phyloP scores from a whole-genome alignment of 2,329 filamentous ascomycete genomes.

The Aspergillus flavus region DNA sequence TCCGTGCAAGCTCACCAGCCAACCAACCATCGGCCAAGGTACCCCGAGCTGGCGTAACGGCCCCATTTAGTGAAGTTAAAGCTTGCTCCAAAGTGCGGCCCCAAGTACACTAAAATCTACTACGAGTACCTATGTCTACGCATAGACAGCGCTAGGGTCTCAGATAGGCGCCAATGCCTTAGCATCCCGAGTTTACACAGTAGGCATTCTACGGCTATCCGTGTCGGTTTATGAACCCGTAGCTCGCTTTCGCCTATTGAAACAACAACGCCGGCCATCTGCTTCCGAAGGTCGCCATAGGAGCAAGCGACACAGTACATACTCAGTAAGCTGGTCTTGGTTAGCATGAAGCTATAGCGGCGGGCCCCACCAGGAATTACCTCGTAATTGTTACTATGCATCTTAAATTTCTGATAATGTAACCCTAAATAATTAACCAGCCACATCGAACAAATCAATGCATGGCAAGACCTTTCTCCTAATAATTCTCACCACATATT shows the following conservation, averaged over 20 bases:
- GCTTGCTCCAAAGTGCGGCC: not conserved
- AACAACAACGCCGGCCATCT: not conserved
- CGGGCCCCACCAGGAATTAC: not conserved
- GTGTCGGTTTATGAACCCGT: not conserved
- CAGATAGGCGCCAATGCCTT: constrained; percentile 1
- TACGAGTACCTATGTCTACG: not conserved
- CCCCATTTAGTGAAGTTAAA: not conserved
- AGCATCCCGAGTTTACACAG: not conserved
- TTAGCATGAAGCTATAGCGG: not conserved
- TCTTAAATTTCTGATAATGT: not conserved
- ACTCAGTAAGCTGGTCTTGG: not conserved
- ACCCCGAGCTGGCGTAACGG: not conserved
- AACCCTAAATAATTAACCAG: not conserved
- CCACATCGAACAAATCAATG: not conserved
- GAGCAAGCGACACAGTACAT: not conserved
- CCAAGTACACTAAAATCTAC: not conserved
- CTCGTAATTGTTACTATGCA: not conserved
- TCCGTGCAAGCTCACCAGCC: not conserved
- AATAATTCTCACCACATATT: not conserved
- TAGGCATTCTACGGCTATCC: not conserved
- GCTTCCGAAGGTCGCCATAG: not conserved
- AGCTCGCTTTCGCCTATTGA: not conserved
- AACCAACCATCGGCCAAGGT: not conserved
- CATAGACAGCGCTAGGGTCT: constrained; percentile 2
- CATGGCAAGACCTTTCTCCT: not conserved